Evolutionary conservation across 768 basidiomycete genomes (phyloP).

Genomic region (Hortiboletus flavorubellus): DNA sequence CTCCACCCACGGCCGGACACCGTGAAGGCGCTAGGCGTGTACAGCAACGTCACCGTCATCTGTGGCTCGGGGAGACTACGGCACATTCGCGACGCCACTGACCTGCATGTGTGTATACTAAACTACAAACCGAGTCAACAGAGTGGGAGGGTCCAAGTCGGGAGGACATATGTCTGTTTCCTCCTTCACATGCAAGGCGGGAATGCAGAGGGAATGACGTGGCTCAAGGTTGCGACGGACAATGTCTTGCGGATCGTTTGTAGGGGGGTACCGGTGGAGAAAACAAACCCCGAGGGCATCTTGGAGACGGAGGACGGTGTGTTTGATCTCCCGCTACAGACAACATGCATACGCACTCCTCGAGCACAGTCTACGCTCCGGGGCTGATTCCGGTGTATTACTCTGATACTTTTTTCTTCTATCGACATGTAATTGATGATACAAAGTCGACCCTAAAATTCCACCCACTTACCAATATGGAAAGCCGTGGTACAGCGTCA

Average conservation of each 20-base stretch:
- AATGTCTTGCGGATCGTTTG: slow-evolving; percentile 21
- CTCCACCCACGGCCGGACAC: neutral
- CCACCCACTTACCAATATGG: neutral
- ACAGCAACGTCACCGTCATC: slow-evolving; percentile 3
- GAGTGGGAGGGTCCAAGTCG: slow-evolving; percentile 13
- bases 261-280: neutral
- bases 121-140: slow-evolving; percentile 12
- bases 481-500: slow-evolving; percentile 6
- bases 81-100: slow-evolving; percentile 8
- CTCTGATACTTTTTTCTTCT: too few species aligned
- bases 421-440: too few species aligned
- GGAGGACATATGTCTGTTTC: slow-evolving; percentile 22
- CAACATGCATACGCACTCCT: slow-evolving; percentile 14
- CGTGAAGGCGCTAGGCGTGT: neutral
- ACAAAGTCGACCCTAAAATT: too few species aligned
- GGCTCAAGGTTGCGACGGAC: slow-evolving; percentile 26
- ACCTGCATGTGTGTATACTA: slow-evolving; percentile 23
- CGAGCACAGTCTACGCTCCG: slow-evolving; percentile 2
- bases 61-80: slow-evolving; percentile 17
- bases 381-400: neutral
- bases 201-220: slow-evolving; percentile 6
- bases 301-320: neutral
- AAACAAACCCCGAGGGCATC: neutral
- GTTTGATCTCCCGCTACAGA: slow-evolving; percentile 12
- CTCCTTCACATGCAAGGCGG: slow-evolving; percentile 13